phyloP scores from a whole-genome alignment of 179 eudicot genomes.

The Spergularia azorica region DNA sequence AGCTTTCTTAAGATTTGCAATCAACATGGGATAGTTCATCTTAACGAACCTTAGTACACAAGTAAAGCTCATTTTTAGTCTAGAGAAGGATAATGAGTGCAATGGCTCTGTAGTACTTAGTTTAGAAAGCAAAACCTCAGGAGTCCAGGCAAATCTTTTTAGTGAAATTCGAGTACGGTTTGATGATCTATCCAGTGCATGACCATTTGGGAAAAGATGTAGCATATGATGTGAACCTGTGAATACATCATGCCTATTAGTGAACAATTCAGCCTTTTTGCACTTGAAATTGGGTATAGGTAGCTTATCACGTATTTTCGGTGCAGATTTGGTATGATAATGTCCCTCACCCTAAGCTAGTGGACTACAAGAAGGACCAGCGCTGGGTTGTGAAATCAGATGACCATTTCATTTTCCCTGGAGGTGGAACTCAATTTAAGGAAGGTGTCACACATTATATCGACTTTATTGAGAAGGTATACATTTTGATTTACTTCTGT shows the following conservation, averaged over 20 bases:
- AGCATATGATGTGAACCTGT: background rate
- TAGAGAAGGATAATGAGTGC: background rate
- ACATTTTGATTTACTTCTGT: background rate
- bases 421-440: slow-evolving; percentile 98
- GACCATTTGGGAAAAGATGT: background rate
- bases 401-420: slow-evolving; percentile 85
- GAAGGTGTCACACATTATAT: slow-evolving; percentile 80
- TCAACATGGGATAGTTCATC: background rate
- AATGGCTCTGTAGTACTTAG: background rate
- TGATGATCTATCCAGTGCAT: background rate
- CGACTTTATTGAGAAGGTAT: slow-evolving; percentile 74
- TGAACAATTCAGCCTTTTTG: background rate
- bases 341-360: slow-evolving; percentile 98
- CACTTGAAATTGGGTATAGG: background rate
- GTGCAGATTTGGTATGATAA: slow-evolving; percentile 89
- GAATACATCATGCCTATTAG: background rate
- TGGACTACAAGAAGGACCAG: slow-evolving; percentile 95
- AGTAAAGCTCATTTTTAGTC: background rate
- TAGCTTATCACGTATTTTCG: background rate
- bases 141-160: background rate
- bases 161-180: background rate
- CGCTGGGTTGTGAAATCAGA: slow-evolving; percentile 87
- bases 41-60: background rate
- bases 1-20: background rate
- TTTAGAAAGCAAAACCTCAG: slow-evolving; percentile 3